Conservation (phyloP, 495 filamentous ascomycete species). For the Astrocystis sublimbata region DNA sequence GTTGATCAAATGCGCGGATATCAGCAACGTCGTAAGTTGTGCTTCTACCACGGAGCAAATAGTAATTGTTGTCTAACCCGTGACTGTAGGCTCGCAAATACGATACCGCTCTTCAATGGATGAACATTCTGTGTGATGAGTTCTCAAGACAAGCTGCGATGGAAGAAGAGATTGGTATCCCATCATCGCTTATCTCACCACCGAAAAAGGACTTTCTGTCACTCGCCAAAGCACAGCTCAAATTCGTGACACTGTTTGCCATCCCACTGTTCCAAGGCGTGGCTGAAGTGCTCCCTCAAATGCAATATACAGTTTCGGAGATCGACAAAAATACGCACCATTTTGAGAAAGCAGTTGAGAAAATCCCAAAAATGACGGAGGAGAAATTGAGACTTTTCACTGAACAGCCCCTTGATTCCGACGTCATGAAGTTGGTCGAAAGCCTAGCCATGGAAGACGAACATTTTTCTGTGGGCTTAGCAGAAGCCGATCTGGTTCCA, state of each 20-base stretch:
- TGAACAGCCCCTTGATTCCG: conserved; percentile 42
- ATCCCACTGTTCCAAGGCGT: conserved; percentile 86
- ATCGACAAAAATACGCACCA: conserved; percentile 69
- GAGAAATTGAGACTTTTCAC: conserved; percentile 24
- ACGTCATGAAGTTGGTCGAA: conserved; percentile 39
- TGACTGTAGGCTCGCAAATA: conserved; percentile 71
- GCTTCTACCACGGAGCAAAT: not conserved
- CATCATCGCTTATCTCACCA: conserved; percentile 80
- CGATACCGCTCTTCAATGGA: conserved; percentile 81
- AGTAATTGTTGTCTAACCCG: conserved; percentile 30
- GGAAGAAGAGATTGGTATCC: conserved; percentile 84
- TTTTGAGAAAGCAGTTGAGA: conserved; percentile 67
- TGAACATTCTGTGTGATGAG: conserved; percentile 86
- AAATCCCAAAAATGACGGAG: conserved; percentile 39
- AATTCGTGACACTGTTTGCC: conserved; percentile 96
- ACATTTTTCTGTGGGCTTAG: not conserved
- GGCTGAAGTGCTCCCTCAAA: conserved; percentile 76
- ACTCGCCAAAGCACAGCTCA: conserved; percentile 82
- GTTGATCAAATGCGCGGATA: conserved; percentile 97
- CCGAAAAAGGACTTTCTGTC: conserved; percentile 82
- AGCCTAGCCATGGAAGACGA: conserved; percentile 16
- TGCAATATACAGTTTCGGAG: conserved; percentile 81
- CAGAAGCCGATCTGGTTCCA: conserved; percentile 20
- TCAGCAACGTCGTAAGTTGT: conserved; percentile 86
- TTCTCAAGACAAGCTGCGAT: conserved; percentile 90